Evolutionary conservation across 192 early-diverging fungal genomes (phyloP), one percentile per base, ranked within the genome.

Genomic region (Coemansia sp.): DNA sequence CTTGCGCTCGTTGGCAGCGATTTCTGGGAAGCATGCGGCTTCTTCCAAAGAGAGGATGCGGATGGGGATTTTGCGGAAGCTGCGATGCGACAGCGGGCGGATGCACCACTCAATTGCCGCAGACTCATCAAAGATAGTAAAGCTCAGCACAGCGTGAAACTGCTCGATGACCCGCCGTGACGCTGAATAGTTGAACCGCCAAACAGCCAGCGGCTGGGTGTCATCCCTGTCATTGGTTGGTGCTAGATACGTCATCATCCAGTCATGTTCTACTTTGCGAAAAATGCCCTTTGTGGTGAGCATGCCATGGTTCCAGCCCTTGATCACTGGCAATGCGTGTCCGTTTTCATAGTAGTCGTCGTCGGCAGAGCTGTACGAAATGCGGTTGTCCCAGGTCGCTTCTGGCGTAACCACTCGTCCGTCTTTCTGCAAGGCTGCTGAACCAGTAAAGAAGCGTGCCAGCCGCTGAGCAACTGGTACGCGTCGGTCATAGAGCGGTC

Each of bases 341-440:
- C 68, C 72, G 47, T 75, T 80, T 56, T 75, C 65, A 55, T 65
- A 80, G 54, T 72, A 80, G 59, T 74, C 78, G 57, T 80, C 78
- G 26, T 80, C 78, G 2, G 65, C 65, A 2, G 72, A 64, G 58
- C 68, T 75, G 55, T 80, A 80, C 13, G 68, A 68, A 31, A 80
- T 62, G 50, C 74, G 74, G 23, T 68, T 78, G 48, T 67, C 59
- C 74, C 74, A 78, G 20, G 7, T 30, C 3, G 30, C 15, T 23
- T 3, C 19, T 15, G 33, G 41, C 30, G 44, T 19, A 10, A 47
- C 36, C 12, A 45, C 43, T 14, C 45, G 15, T 16, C 45, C 55
- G 20, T 57, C 35, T 5, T 15, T 31, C 43, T 49, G 57, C 42
- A 39, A 31, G 3, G 16, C 12, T 1, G 38, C 26, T 7, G 41